Conservation (phyloP, 768 basidiomycete species). For the Termitomyces sp. region DNA sequence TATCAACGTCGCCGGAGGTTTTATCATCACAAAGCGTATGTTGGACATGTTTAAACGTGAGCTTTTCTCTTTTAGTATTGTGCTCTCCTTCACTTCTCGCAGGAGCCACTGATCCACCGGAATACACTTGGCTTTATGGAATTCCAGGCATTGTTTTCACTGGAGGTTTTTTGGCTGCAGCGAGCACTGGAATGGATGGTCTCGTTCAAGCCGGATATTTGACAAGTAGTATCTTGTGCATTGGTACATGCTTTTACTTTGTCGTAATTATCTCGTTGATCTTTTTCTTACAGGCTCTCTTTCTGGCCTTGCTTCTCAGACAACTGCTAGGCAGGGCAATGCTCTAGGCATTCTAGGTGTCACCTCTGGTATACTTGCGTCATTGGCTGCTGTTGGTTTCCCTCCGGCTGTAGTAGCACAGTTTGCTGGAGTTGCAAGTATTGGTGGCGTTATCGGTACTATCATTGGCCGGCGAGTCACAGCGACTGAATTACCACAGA, state of each 20-base stretch:
- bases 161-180: constrained; percentile 76
- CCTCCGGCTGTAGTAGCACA: constrained; percentile 67
- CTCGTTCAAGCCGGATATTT: constrained; percentile 86
- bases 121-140: constrained; percentile 80
- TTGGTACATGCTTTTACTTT: constrained; percentile 37
- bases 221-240: constrained; percentile 81
- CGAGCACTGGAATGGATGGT: constrained; percentile 79
- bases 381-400: constrained; percentile 81
- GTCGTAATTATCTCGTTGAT: background rate
- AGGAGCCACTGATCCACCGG: constrained; percentile 83
- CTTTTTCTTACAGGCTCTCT: constrained; percentile 50
- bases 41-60: constrained; percentile 88
- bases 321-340: constrained; percentile 85
- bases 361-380: constrained; percentile 72
- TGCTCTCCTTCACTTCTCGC: constrained; percentile 3
- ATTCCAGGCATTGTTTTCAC: constrained; percentile 78
- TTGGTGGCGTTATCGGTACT: constrained; percentile 68
- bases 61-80: constrained; percentile 8
- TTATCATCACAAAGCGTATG: constrained; percentile 89
- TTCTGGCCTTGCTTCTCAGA: constrained; percentile 73
- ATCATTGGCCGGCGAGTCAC: constrained; percentile 79
- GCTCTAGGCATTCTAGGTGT: constrained; percentile 85
- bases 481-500: constrained; percentile 84
- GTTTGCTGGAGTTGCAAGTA: constrained; percentile 68
- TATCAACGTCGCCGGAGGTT: constrained; percentile 85